Conservation (phyloP, 2,329 filamentous ascomycete species). For the Trichoderma semiorbis region DNA sequence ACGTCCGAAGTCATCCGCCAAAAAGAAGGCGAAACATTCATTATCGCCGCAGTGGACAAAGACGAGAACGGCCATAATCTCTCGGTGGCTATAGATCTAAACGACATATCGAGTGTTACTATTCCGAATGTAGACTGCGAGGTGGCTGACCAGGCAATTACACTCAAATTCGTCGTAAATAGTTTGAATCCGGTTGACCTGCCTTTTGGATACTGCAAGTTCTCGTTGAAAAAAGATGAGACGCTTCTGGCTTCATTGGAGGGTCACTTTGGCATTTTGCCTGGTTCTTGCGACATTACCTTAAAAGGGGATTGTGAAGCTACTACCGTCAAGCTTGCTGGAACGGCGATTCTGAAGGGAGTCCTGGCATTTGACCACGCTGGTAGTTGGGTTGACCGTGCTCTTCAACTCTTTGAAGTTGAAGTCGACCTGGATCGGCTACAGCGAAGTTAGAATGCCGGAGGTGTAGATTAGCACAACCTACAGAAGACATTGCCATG, state of each 20-base stretch:
- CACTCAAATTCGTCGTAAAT: fast-evolving
- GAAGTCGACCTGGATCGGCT: background rate
- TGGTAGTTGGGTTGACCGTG: background rate
- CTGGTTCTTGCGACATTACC: background rate
- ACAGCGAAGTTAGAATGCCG: too few species aligned
- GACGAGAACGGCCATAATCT: background rate
- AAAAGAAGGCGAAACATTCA: background rate
- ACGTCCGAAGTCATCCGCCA: background rate
- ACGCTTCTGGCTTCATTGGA: background rate
- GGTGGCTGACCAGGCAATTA: background rate
- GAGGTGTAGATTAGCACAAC: too few species aligned
- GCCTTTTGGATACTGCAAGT: background rate
- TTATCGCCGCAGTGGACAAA: background rate
- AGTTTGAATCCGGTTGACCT: background rate
- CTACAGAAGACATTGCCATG: background rate
- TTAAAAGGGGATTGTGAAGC: background rate
- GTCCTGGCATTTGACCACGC: background rate
- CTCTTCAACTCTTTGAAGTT: background rate
- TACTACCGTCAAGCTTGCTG: background rate
- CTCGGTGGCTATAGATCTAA: background rate
- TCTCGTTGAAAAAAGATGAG: background rate
- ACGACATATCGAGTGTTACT: background rate
- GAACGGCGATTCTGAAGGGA: background rate
- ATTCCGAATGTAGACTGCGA: background rate
- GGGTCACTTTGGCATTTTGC: background rate